Base-by-base conservation (phyloP, 768 basidiomycete species). In the Boletus barrowsii region DNA sequence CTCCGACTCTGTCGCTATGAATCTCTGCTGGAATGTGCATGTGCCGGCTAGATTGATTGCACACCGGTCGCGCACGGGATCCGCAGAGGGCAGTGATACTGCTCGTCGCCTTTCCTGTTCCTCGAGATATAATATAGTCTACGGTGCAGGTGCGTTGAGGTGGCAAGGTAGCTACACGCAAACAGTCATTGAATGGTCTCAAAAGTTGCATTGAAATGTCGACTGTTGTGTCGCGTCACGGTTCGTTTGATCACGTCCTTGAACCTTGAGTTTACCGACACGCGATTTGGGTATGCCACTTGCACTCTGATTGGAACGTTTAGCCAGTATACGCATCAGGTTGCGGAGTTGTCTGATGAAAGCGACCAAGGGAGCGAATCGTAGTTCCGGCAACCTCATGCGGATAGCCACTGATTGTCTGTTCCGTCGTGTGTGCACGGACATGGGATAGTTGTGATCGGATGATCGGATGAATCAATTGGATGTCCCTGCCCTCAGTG, bases 381-480 rank as follows among this genome's bases (percentile, higher is more conserved):
- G 33, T 49, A 39, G 40, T 43, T 32, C 22, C 5, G 43, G 42
- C 37, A 5, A 37, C 29, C 2, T 39, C 58, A 35, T 52, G 57
- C 10, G 46, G 18, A 29, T 37, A 33, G 42, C 37, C 47, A 32
- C 41, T 22, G 49, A 55, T 62, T 42, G 39, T 22, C 32, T 20
- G 26, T 43, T 47, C 41, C 32, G 43, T 45, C 33, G 42, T 49
- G 47, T 37, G 15, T 40, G 22, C 14, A 41, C 51, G 54, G 62
- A 39, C 24, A 62, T 50, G 59, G 24, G 26, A 52, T 42, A 18
- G 4, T 42, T 49, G 45, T 33, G 54, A 59, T 54, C 37, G 37
- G 15, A 5, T 33, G 54, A 53, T 52, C 51, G 26, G 37, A 51
- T 10, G 41, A 36, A 44, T 48, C 47, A 14, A 41, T 49, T 11